A percentile compares a stretch with the other conserved stretches of the same genome.
Conservation (phyloP, 2,329 filamentous ascomycete genomes). For the Verticillium zaregamsianum region DNA sequence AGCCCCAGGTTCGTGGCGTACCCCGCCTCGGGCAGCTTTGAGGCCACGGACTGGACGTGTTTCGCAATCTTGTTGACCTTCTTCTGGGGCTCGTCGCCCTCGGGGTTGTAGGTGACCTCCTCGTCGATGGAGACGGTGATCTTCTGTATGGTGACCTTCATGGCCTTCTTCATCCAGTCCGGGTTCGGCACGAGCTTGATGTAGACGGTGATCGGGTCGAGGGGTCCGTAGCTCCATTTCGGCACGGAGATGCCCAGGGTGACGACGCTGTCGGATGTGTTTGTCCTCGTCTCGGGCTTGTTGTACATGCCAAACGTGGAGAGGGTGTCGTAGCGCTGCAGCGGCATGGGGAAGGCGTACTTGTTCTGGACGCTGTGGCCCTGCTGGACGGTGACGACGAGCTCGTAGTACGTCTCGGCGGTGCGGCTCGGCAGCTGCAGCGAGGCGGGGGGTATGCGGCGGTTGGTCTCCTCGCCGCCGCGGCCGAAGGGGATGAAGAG, state of each 20-base stretch:
- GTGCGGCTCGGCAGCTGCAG: slow-evolving; percentile 86
- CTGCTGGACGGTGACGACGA: slow-evolving; percentile 94
- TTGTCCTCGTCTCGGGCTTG: slow-evolving; percentile 81
- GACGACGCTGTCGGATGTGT: slow-evolving; percentile 84
- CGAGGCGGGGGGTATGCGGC: slow-evolving; percentile 87
- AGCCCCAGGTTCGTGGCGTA: slow-evolving; percentile 91
- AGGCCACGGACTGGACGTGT: slow-evolving; percentile 74
- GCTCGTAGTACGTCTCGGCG: slow-evolving; percentile 95
- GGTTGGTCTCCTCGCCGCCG: slow-evolving; percentile 83
- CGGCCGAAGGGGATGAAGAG: slow-evolving; percentile 95
- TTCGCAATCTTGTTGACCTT: slow-evolving; percentile 86
- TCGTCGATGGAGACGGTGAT: slow-evolving; percentile 94
- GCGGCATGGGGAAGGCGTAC: slow-evolving; percentile 84
- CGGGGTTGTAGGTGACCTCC: slow-evolving; percentile 97
- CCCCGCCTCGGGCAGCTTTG: slow-evolving; percentile 83
- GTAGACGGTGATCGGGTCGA: slow-evolving; percentile 93
- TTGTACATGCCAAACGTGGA: slow-evolving; percentile 99
- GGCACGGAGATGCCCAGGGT: slow-evolving; percentile 89
- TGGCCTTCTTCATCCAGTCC: slow-evolving; percentile 87
- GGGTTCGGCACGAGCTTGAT: slow-evolving; percentile 90
- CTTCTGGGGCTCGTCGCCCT: slow-evolving; percentile 89
- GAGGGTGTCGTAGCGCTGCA: slow-evolving; percentile 91
- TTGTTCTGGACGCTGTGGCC: slow-evolving; percentile 83
- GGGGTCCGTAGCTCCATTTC: slow-evolving; percentile 92
- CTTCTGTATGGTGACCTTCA: slow-evolving; percentile 87